Evolutionary conservation across 441 rosid genomes (phyloP), one percentile per base, ranked within the genome.

Genomic region (Erodium chrysanthum): DNA sequence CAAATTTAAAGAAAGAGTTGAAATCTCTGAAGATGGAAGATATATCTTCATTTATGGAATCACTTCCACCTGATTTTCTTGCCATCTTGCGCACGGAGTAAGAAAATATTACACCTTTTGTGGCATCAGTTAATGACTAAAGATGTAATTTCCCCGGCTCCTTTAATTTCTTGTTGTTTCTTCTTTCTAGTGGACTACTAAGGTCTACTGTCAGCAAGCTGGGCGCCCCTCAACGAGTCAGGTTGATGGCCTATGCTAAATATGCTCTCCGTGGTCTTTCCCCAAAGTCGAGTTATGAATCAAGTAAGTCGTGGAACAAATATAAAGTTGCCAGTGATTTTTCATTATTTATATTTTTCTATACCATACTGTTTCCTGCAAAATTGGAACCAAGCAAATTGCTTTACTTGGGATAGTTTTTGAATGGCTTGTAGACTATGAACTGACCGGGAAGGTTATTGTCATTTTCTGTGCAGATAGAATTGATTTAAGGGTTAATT

Each of bases 31-130:
- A 60, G 72, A 80, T 88, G 80, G 98, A 85, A 75, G 98, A 92
- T 66, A 64, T 90, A 73, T 90, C 96, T 50, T 84, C 88, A 7
- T 92, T 92, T 75, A 81, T 88, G 92, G 98, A 87, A 75, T 90
- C 96, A 65, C 85, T 90, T 61, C 91, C 96, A 17, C 80, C 92
- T 25, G 88, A 90, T 73, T 86, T 92, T 67, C 82, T 90, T 65
- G 77, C 84, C 52, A 80, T 88, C 42, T 70, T 88, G 65, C 89
- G 92, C 17, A 78, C 84, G 67, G 98, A 92, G 97, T 91, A 82
- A 63, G 89, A 44, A 64, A 1, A 54, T 7, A 15, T 54, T 20
- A 2, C 7, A 46, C 18, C 5, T 46, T 14, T 52, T 52, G 18
- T 52, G 10, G 17, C 33, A 18, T 18, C 2, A 46, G 1, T 40